Conservation (phyloP, 1,284 basidiomycete genomes). For the Cutaneotrichosporon sp. region DNA sequence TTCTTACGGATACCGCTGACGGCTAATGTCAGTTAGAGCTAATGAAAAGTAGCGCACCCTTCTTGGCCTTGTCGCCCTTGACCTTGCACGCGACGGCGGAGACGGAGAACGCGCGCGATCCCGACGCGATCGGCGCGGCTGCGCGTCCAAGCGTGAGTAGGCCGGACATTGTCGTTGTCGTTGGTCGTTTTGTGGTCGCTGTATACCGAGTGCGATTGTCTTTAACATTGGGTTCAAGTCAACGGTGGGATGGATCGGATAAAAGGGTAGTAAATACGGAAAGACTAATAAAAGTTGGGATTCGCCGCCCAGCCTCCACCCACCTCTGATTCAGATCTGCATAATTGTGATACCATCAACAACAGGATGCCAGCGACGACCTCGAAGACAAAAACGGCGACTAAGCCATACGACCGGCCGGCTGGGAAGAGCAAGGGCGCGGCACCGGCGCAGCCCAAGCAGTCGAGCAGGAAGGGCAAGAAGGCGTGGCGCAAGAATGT, state of each 20-base stretch:
- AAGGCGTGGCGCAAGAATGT: slow-evolving; percentile 91
- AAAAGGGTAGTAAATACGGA: slow-evolving; percentile 15
- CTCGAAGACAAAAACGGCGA: not conserved
- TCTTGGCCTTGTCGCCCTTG: slow-evolving; percentile 18
- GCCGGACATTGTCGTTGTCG: slow-evolving; percentile 18
- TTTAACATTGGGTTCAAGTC: not conserved
- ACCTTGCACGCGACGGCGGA: slow-evolving; percentile 19
- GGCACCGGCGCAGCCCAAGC: slow-evolving; percentile 64
- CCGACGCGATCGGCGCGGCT: slow-evolving; percentile 17
- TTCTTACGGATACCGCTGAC: not conserved
- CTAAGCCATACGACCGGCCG: slow-evolving; percentile 27
- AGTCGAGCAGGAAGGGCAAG: slow-evolving; percentile 82
- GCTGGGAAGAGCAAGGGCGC: slow-evolving; percentile 24
- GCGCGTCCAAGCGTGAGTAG: slow-evolving; percentile 18
- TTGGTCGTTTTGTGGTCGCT: not conserved
- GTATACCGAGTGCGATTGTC: not conserved
- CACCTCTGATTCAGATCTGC: not conserved
- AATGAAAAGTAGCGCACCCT: slow-evolving; percentile 5
- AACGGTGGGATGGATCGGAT: slow-evolving; percentile 7
- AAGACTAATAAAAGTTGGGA: slow-evolving; percentile 11
- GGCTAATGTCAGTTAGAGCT: not conserved
- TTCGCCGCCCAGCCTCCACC: slow-evolving; percentile 6
- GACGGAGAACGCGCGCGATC: slow-evolving; percentile 27
- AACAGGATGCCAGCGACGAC: slow-evolving; percentile 18
- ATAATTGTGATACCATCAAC: slow-evolving; percentile 3